Conservation (phyloP, 345 rosid genomes). For the Chamaenerion angustifolium region DNA sequence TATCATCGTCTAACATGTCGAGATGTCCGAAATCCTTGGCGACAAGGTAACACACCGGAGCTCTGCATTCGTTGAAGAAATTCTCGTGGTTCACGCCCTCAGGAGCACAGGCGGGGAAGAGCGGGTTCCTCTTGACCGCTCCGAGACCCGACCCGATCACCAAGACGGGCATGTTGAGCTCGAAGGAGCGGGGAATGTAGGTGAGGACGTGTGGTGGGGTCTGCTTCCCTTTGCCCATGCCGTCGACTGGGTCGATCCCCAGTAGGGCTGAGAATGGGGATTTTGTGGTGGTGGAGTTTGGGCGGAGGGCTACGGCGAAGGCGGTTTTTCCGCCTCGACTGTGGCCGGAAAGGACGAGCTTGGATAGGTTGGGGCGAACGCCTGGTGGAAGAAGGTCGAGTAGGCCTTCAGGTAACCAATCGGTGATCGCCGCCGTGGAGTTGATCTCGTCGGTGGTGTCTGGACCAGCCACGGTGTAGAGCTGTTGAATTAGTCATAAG, state of each 20-base stretch:
- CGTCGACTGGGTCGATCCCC: constrained; percentile 10
- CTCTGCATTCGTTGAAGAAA: constrained; percentile 48
- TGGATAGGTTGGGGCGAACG: constrained; percentile 35
- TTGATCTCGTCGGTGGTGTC: constrained; percentile 41
- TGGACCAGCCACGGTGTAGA: constrained; percentile 39
- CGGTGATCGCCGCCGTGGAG: constrained; percentile 30
- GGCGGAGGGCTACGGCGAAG: constrained; percentile 39
- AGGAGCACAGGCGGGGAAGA: constrained; percentile 60
- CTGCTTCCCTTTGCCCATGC: not conserved
- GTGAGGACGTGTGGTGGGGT: constrained; percentile 2
- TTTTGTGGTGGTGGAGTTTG: not conserved
- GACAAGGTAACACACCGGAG: constrained; percentile 61
- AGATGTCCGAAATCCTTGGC: constrained; percentile 67
- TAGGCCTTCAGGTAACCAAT: constrained; percentile 45
- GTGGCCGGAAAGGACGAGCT: constrained; percentile 56
- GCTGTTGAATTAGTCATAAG: constrained; percentile 15
- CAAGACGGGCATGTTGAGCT: constrained; percentile 15
- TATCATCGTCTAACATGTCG: constrained; percentile 75
- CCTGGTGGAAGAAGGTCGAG: constrained; percentile 30
- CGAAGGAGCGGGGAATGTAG: constrained; percentile 4
- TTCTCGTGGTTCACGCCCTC: constrained; percentile 58
- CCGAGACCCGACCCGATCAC: constrained; percentile 65
- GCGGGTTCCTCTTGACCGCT: constrained; percentile 25
- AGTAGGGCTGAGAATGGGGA: constrained; percentile 7
- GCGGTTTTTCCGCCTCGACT: constrained; percentile 78